Percentiles rank a stretch among this genome's conserved stretches.
Conservation (phyloP, 371 early-diverging fungal genomes). For the Actinomortierella wolfii region DNA sequence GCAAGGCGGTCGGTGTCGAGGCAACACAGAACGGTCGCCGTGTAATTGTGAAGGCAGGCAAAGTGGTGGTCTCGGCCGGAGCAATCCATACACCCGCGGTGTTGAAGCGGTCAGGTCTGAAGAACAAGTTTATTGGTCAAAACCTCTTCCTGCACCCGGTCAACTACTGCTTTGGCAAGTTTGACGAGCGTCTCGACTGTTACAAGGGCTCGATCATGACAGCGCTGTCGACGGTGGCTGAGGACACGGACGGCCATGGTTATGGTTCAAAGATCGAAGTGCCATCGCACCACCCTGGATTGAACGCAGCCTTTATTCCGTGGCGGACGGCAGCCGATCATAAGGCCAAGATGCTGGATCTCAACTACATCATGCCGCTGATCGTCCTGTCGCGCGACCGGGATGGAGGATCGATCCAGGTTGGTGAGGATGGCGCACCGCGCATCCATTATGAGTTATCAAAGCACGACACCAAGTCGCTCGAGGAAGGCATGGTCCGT, state of each 20-base stretch:
- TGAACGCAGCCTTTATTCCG: constrained; percentile 51
- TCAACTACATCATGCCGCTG: constrained; percentile 54
- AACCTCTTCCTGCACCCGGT: constrained; percentile 72
- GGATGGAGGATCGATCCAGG: constrained; percentile 50
- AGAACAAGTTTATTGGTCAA: constrained; percentile 74
- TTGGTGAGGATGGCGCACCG: constrained; percentile 47
- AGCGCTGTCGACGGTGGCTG: constrained; percentile 56
- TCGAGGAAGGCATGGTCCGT: constrained; percentile 57
- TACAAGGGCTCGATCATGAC: constrained; percentile 76
- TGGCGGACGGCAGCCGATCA: constrained; percentile 62
- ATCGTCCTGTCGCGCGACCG: constrained; percentile 73
- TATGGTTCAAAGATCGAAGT: constrained; percentile 78
- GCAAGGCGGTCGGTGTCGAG: constrained; percentile 54
- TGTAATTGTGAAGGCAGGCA: constrained; percentile 52
- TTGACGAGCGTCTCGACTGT: constrained; percentile 56
- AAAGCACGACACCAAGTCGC: constrained; percentile 55
- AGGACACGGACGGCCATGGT: constrained; percentile 59
- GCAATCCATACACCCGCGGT: constrained; percentile 72
- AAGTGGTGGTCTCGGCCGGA: constrained; percentile 71
- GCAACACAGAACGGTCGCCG: constrained; percentile 22
- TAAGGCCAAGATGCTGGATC: constrained; percentile 58
- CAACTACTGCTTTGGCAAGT: constrained; percentile 61
- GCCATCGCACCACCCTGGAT: constrained; percentile 62
- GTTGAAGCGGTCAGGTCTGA: constrained; percentile 66
- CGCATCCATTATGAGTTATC: constrained; percentile 55